Evolutionary conservation across 202 grass and related monocot genomes (phyloP).

Genomic region (Alloteropsis angusta): DNA sequence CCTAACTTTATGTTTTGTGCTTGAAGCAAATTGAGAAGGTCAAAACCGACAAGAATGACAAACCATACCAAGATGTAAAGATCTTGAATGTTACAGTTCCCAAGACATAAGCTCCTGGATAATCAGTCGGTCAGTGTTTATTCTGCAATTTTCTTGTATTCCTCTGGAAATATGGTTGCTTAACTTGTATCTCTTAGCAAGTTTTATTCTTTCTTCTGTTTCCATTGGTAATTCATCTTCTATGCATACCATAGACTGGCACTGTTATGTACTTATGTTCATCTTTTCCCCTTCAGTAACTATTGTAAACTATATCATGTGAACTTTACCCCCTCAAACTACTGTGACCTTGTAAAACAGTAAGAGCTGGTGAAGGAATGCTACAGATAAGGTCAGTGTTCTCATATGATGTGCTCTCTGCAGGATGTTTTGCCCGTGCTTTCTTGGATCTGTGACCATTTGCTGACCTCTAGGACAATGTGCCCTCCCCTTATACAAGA

Average conservation of each 20-base stretch:
- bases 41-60: constrained; percentile 92
- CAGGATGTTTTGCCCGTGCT: constrained; percentile 12
- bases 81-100: constrained; percentile 98
- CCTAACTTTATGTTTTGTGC: constrained; percentile 11
- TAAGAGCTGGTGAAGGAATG: neutral
- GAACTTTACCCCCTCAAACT: neutral
- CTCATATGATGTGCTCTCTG: neutral
- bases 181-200: neutral
- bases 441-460: neutral
- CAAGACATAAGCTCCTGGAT: constrained; percentile 36
- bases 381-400: neutral
- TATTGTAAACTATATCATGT: neutral
- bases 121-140: constrained; percentile 4
- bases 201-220: neutral
- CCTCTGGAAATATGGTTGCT: neutral
- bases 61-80: constrained; percentile 94
- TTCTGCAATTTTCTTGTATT: neutral
- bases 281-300: neutral
- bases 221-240: neutral
- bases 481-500: neutral
- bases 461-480: neutral
- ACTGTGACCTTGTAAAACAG: neutral
- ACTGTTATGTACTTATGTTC: neutral
- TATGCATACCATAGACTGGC: neutral
- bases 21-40: constrained; percentile 95